Percentiles rank a stretch among this genome's conserved stretches.
Evolutionary conservation across 2,329 filamentous ascomycete genomes (phyloP).

Genomic region (Clarireedia monteithiana): DNA sequence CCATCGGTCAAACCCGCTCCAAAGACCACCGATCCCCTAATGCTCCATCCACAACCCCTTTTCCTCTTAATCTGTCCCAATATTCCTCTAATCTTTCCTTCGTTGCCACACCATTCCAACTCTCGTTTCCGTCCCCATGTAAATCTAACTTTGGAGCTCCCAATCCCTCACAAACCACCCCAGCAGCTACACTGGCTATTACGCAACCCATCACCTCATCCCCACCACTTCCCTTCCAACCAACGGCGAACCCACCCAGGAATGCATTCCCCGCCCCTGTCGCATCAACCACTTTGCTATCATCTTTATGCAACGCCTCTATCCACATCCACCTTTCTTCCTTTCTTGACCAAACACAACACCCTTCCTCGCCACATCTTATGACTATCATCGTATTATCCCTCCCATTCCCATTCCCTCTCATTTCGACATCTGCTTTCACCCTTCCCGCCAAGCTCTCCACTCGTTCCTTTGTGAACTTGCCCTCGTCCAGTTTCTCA

Average conservation of each 20-base stretch:
- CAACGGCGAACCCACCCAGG: neutral
- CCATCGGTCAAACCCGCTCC: no score
- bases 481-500: neutral
- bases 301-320: neutral
- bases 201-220: neutral
- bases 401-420: neutral
- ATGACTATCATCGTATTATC: neutral
- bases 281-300: neutral
- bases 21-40: neutral
- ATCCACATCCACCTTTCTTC: neutral
- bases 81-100: neutral
- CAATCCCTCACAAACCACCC: neutral
- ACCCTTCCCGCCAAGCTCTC: neutral
- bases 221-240: neutral
- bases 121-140: neutral
- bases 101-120: neutral
- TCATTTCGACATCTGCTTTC: neutral
- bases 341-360: neutral
- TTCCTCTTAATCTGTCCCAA: neutral
- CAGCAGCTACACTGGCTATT: neutral
- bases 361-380: neutral
- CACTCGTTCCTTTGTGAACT: neutral
- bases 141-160: neutral
- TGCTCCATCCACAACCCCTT: neutral
- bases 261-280: conserved; percentile 1